Evolutionary conservation across 2,329 filamentous ascomycete genomes (phyloP).

Genomic region (Lachnellula suecica): DNA sequence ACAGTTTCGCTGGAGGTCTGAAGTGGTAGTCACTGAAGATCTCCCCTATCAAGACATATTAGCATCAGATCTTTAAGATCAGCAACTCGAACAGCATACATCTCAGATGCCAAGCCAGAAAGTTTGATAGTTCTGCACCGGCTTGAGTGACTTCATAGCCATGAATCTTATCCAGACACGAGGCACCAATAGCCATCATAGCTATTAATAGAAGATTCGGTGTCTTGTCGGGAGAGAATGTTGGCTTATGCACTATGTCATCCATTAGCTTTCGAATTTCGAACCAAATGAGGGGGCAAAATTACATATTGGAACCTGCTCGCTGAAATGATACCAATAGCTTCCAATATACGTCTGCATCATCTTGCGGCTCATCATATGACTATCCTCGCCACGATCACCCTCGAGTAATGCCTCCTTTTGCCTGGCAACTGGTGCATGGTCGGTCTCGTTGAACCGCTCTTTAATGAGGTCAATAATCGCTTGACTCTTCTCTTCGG

Average conservation of each 20-base stretch:
- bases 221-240: slow-evolving; percentile 84
- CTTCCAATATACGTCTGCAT: slow-evolving; percentile 93
- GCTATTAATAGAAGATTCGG: slow-evolving; percentile 81
- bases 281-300: background rate
- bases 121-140: slow-evolving; percentile 83
- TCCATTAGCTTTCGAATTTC: slow-evolving; percentile 14
- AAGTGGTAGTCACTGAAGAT: slow-evolving; percentile 92
- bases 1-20: slow-evolving; percentile 87
- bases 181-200: slow-evolving; percentile 90
- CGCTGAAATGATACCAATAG: slow-evolving; percentile 94
- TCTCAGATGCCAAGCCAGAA: slow-evolving; percentile 87
- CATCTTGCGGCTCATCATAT: slow-evolving; percentile 83
- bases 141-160: slow-evolving; percentile 70
- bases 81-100: slow-evolving; percentile 49
- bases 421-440: slow-evolving; percentile 69
- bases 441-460: slow-evolving; percentile 78
- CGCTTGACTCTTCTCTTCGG: slow-evolving; percentile 83
- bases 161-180: slow-evolving; percentile 82
- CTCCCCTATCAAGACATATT: slow-evolving; percentile 68
- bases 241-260: slow-evolving; percentile 73
- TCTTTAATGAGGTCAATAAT: slow-evolving; percentile 78
- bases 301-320: slow-evolving; percentile 77
- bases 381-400: slow-evolving; percentile 63
- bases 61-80: background rate
- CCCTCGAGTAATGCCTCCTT: slow-evolving; percentile 79